Percentiles rank a stretch among this genome's conserved stretches.
Conservation (phyloP, 208 protist species). For the Eutreptiella sp. region DNA sequence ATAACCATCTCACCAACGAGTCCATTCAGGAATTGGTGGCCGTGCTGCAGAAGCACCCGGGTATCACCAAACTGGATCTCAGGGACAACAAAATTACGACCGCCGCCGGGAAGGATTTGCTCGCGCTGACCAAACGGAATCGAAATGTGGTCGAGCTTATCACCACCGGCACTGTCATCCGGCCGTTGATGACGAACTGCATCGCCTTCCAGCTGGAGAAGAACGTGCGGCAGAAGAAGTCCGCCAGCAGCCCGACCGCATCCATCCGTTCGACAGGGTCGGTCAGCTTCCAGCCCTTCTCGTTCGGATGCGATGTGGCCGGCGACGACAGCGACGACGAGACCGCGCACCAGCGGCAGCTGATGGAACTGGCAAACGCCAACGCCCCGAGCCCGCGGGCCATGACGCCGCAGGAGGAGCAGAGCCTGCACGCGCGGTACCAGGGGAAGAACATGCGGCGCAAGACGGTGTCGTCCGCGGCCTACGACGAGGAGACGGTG, state of each 20-base stretch:
- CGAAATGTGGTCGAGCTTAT: constrained; percentile 23
- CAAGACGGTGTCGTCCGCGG: constrained; percentile 21
- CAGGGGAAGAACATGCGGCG: constrained; percentile 42
- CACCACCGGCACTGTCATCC: constrained; percentile 20
- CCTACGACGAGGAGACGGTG: constrained; percentile 28
- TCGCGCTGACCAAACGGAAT: constrained; percentile 32
- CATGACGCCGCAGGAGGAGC: too few species aligned
- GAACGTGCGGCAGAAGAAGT: constrained; percentile 10
- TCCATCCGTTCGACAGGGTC: not conserved
- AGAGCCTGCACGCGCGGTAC: constrained; percentile 60
- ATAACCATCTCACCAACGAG: constrained; percentile 27
- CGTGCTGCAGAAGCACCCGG: constrained; percentile 4
- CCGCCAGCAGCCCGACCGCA: not conserved
- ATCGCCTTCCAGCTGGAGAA: constrained; percentile 18
- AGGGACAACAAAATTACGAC: constrained; percentile 24
- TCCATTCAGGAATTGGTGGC: not conserved
- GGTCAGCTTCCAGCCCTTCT: not conserved
- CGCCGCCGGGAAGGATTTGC: constrained; percentile 15
- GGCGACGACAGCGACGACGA: not conserved
- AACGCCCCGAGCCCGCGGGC: not conserved
- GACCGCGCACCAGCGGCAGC: not conserved
- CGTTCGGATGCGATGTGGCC: not conserved
- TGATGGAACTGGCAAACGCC: not conserved
- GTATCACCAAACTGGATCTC: constrained; percentile 3
- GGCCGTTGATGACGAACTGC: constrained; percentile 17